Conservation (phyloP, 1,284 basidiomycete genomes). For the Sporisorium iseilematis-ciliati region DNA sequence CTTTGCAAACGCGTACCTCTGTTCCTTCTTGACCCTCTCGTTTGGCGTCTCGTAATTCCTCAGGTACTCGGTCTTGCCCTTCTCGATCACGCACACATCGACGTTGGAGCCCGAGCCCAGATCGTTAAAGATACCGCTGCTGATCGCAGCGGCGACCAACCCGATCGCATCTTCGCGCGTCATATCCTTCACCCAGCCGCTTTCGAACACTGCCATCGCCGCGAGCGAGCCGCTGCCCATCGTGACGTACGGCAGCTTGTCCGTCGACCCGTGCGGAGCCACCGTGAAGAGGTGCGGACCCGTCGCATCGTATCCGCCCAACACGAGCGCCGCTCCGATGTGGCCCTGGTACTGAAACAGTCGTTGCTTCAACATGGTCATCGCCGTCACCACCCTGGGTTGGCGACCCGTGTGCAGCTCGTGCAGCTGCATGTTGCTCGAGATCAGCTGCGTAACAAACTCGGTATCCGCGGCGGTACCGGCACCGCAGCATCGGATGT, state of each 20-base stretch:
- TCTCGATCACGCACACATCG: slow-evolving; percentile 89
- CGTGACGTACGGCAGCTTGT: slow-evolving; percentile 98
- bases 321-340: slow-evolving; percentile 92
- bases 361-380: slow-evolving; percentile 96
- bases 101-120: slow-evolving; percentile 97
- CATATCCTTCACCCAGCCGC: slow-evolving; percentile 85
- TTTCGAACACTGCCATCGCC: slow-evolving; percentile 98
- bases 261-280: slow-evolving; percentile 95
- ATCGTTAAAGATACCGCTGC: slow-evolving; percentile 99
- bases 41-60: slow-evolving; percentile 67
- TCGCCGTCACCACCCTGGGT: slow-evolving; percentile 89
- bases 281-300: slow-evolving; percentile 97
- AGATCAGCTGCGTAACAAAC: slow-evolving; percentile 75
- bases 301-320: slow-evolving; percentile 94
- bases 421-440: slow-evolving; percentile 68
- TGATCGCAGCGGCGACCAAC: slow-evolving; percentile 87
- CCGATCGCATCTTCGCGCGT: slow-evolving; percentile 84
- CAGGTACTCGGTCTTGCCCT: slow-evolving; percentile 63
- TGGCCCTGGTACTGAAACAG: slow-evolving; percentile 91
- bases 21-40: slow-evolving; percentile 66
- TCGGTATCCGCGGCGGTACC: slow-evolving; percentile 98
- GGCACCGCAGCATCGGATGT: slow-evolving; percentile 95
- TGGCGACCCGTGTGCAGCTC: slow-evolving; percentile 65
- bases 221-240: slow-evolving; percentile 97
- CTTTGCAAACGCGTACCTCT: slow-evolving; percentile 73